Base-by-base conservation (phyloP, 2,329 filamentous ascomycete species). In the Diaporthe aspalathi region DNA sequence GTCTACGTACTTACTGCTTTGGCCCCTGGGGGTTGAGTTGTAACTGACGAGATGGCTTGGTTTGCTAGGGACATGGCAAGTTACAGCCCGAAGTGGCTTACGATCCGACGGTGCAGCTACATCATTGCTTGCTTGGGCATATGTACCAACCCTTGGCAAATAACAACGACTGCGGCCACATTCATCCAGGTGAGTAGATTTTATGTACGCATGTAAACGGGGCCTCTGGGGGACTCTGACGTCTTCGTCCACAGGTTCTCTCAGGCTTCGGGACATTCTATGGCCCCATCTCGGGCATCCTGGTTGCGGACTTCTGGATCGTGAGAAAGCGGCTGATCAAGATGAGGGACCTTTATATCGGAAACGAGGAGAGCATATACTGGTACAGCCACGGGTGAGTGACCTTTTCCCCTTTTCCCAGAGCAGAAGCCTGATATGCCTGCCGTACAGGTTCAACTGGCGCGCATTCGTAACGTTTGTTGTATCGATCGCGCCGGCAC, bases 231-330 rank as follows among this genome's bases (percentile, higher is more conserved):
- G 14, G 12, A 17, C 7, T 49, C 67, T 56, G 68, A 74, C 20
- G 27, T 24, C 29, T 49, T 35, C 35, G 14, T n/a, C 49, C 5
- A 49, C 43, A 63, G 22, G 75, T 76, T 2, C 70, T 76, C 4
- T 73, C 69, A 11, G 73, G 74, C 1, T 75, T 76, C 32, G 75
- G 75, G 8, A 68, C 76, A 29, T 76, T 76, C 47, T 63, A 76
- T 17, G 72, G 70, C 24, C 75, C 74, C 11, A 70, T 75, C 8
- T 72, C 71, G 14, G 70, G 73, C 7, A 72, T 76, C 29, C 50
- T 75, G 12, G 70, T 75, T 50, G 70, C 72, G n/a, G 74, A 75
- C 47, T 76, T 73, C 53, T 73, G 73, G 74, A 47, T 74, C 20
- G 74, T 76, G 0, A 72, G 74, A 24, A 69, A 63, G 29, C 72